Conservation (phyloP, 768 basidiomycete species). For the Naematelia encephala region DNA sequence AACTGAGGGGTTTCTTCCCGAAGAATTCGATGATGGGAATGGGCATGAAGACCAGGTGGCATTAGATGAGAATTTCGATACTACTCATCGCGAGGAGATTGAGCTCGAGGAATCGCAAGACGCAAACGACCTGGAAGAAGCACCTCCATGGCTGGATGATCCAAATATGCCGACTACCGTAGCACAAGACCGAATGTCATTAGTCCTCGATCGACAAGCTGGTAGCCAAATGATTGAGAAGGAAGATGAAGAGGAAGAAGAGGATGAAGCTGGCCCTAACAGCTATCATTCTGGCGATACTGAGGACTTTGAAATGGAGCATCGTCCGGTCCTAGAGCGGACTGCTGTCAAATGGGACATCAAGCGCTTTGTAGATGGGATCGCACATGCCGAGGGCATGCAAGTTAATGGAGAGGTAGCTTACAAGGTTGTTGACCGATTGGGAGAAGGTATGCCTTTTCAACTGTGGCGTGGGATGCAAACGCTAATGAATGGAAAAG, state of each 20-base stretch:
- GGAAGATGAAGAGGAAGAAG: slow-evolving; percentile 16
- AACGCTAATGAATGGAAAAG: slow-evolving; percentile 48
- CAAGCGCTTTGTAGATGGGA: slow-evolving; percentile 67
- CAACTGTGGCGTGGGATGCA: neutral
- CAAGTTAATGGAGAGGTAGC: slow-evolving; percentile 16
- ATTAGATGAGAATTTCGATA: neutral
- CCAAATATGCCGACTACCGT: neutral
- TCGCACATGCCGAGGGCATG: slow-evolving; percentile 45
- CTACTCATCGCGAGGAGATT: neutral
- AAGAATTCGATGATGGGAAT: slow-evolving; percentile 4
- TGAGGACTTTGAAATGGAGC: slow-evolving; percentile 44
- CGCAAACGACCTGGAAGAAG: neutral
- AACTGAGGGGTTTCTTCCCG: slow-evolving; percentile 2
- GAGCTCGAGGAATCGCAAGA: slow-evolving; percentile 3
- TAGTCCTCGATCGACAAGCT: neutral
- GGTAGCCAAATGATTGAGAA: neutral
- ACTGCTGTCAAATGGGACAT: slow-evolving; percentile 76
- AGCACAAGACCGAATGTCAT: neutral
- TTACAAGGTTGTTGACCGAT: slow-evolving; percentile 79
- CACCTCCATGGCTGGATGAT: neutral
- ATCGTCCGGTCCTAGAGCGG: slow-evolving; percentile 59
- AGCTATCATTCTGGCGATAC: slow-evolving; percentile 45
- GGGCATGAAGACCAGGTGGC: slow-evolving; percentile 2
- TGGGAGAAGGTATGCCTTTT: slow-evolving; percentile 66
- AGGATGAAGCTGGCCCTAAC: slow-evolving; percentile 14